Evolutionary conservation across 2,329 filamentous ascomycete genomes (phyloP), one percentile per base, ranked within the genome.

Genomic region (Tolypocladium capitatum): DNA sequence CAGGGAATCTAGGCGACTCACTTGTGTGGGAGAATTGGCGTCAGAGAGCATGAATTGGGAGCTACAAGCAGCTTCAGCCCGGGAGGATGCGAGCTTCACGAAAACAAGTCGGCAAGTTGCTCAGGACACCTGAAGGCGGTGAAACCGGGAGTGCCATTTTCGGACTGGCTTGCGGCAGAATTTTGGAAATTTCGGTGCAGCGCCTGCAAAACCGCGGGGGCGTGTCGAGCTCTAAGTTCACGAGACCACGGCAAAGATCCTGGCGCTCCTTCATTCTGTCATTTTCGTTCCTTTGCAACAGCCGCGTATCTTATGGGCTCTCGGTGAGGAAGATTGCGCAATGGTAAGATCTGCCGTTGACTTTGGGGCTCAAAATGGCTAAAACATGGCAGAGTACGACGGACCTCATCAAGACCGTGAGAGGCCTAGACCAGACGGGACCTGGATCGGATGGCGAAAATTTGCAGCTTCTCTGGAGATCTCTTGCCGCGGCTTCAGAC

Each of bases 361-460:
- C 2, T 32, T 44, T 21, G 3, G 6, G 10, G 21, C n/a, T 45
- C n/a, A 41, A 21, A 40, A 47, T 54, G 60, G 50, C 56, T 38
- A 33, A 49, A 46, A 27, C 18, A 7, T 4, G 16, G 44, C 41
- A 68, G 63, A 55, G 58, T 47, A 58, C 59, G 50, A 54, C 55
- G 49, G 57, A 68, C 56, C 70, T 80, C 52, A 68, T 78, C 56
- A 72, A 70, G 59, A 68, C 69, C 48, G 72, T 75, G 30, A 69
- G 74, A 61, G 66, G 71, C n/a, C 70, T 80, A 44, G 76, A 80
- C 52, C 73, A 78, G 50, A 69, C 65, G 50, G 68, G 65, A 34
- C 63, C 69, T 16, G 68, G 68, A 62, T 48, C 60, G 57, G 51
- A 66, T 65, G 54, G 69, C 48, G 65, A 74, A 49, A 75, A 72